These are phyloP conservation scores for Senna siamea DNA, from an alignment of 306 rosid species.

Conservation along the genomic window DNA sequence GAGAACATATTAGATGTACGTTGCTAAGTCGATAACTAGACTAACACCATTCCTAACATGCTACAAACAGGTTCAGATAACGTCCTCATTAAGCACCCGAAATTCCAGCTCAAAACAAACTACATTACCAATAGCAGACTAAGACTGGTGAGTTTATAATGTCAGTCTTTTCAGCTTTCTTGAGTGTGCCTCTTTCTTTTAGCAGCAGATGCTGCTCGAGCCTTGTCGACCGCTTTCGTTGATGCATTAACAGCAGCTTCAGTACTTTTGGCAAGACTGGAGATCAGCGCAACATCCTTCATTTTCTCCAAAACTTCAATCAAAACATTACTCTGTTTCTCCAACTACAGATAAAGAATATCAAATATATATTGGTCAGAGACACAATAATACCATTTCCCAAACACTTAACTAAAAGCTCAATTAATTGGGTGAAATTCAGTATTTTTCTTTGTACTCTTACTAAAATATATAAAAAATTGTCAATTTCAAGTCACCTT, in stretches of 20 bases:
- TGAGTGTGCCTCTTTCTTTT: constrained; percentile 45
- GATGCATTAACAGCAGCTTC: constrained; percentile 52
- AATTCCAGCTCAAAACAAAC: constrained; percentile 22
- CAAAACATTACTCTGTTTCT: constrained; percentile 47
- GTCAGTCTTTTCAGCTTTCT: constrained; percentile 16
- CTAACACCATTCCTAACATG: neutral
- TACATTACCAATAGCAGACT: neutral
- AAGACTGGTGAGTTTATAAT: neutral
- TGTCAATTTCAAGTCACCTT: constrained; percentile 7
- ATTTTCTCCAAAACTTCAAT: constrained; percentile 51
- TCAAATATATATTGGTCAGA: constrained; percentile 4
- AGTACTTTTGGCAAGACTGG: constrained; percentile 57
- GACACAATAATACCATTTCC: constrained; percentile 1
- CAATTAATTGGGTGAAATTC: constrained; percentile 15
- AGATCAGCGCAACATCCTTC: constrained; percentile 54
- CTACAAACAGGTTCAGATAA: neutral
- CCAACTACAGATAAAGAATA: constrained; percentile 53
- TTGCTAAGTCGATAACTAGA: neutral
- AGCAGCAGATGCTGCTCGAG: constrained; percentile 29
- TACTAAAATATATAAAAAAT: neutral
- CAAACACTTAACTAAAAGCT: constrained; percentile 9
- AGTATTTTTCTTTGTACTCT: neutral
- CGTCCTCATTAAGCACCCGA: neutral
- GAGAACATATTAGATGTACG: neutral
- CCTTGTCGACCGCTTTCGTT: constrained; percentile 44